phyloP scores from a whole-genome alignment of 495 filamentous ascomycete species.

The Chaetomidium leptoderma region DNA sequence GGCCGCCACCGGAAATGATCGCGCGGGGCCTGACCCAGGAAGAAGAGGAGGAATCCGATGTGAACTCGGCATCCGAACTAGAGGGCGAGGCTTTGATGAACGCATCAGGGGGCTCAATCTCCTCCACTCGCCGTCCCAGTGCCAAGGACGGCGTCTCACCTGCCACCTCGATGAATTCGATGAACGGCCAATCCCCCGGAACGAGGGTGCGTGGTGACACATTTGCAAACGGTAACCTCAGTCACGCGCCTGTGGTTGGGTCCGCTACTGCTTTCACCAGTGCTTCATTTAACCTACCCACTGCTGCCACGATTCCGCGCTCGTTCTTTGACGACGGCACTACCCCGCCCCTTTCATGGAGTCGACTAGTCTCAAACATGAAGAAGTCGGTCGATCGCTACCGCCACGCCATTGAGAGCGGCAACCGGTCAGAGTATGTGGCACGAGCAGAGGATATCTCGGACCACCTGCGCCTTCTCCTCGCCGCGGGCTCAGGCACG shows the following conservation, averaged over 20 bases:
- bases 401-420: slow-evolving; percentile 73
- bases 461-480: slow-evolving; percentile 87
- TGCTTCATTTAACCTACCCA: slow-evolving; percentile 51
- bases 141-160: slow-evolving; percentile 73
- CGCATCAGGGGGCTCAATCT: slow-evolving; percentile 44
- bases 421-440: slow-evolving; percentile 84
- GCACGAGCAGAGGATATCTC: slow-evolving; percentile 92
- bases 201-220: slow-evolving; percentile 43
- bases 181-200: slow-evolving; percentile 57
- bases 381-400: slow-evolving; percentile 81
- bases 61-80: slow-evolving; percentile 76
- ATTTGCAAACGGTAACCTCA: slow-evolving; percentile 44
- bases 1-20: slow-evolving; percentile 89
- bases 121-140: slow-evolving; percentile 54
- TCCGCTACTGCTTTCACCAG: slow-evolving; percentile 65
- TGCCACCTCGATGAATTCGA: slow-evolving; percentile 86
- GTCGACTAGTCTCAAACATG: slow-evolving; percentile 84
- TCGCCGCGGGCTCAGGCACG: slow-evolving; percentile 90
- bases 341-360: slow-evolving; percentile 76
- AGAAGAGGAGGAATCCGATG: slow-evolving; percentile 76
- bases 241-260: slow-evolving; percentile 53
- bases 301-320: slow-evolving; percentile 60
- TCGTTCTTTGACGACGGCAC: slow-evolving; percentile 83
- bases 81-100: slow-evolving; percentile 58
- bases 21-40: slow-evolving; percentile 77